phyloP scores from a whole-genome alignment of 257 asterid genomes.

The Gentiana dahurica region DNA sequence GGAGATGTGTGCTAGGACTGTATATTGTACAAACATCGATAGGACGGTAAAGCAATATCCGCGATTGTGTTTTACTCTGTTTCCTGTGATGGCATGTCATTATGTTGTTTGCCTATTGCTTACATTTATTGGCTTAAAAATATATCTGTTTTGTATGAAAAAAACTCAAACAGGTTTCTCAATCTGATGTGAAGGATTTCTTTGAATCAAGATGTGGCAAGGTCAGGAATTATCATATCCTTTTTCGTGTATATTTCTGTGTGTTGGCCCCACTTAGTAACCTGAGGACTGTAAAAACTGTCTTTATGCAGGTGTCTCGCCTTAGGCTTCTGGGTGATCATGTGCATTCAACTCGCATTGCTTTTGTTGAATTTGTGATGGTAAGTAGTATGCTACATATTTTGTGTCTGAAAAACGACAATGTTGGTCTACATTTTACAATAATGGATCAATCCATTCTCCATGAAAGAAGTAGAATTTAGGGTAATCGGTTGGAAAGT shows the following conservation, averaged over 20 bases:
- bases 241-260: not conserved
- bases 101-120: conserved; percentile 30
- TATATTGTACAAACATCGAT: conserved; percentile 89
- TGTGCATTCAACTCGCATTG: conserved; percentile 81
- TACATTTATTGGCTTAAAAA: conserved; percentile 11
- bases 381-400: conserved; percentile 16
- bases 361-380: conserved; percentile 80
- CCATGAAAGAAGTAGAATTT: not conserved
- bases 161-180: conserved; percentile 45
- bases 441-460: too few species aligned
- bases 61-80: not conserved
- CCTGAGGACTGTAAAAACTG: not conserved
- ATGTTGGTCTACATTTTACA: too few species aligned
- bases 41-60: conserved; percentile 40
- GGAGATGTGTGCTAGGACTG: conserved; percentile 97
- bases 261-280: conserved; percentile 4
- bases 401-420: too few species aligned
- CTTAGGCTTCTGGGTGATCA: conserved; percentile 95
- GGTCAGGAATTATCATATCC: not conserved
- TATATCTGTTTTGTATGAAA: not conserved
- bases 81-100: conserved; percentile 1
- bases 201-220: conserved; percentile 60
- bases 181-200: conserved; percentile 72
- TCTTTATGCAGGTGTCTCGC: conserved; percentile 63
- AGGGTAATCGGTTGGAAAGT: not conserved